These are phyloP conservation scores for Solanum appendiculatum DNA, from an alignment of 257 asterid species.

Conservation along the genomic window DNA sequence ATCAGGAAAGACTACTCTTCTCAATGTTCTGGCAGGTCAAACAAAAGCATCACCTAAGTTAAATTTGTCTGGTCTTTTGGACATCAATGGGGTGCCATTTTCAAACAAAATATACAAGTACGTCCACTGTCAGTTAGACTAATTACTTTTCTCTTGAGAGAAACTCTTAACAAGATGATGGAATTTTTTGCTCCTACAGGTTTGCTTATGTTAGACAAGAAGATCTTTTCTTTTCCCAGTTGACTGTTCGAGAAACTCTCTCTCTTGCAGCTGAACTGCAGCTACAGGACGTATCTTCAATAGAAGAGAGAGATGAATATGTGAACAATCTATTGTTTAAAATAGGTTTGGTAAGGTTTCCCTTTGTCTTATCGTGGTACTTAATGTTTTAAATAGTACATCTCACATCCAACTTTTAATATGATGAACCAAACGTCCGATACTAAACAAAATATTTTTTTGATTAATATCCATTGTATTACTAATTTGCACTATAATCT, in stretches of 20 bases:
- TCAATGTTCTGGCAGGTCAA: slow-evolving; percentile 91
- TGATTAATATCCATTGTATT: neutral
- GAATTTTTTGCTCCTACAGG: slow-evolving; percentile 32
- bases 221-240: slow-evolving; percentile 94
- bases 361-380: neutral
- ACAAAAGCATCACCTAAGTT: slow-evolving; percentile 58
- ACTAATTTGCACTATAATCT: neutral
- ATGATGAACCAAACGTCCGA: neutral
- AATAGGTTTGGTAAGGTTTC: slow-evolving; percentile 68
- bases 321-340: slow-evolving; percentile 66
- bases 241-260: slow-evolving; percentile 95
- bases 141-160: neutral
- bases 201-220: slow-evolving; percentile 87
- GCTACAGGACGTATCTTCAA: slow-evolving; percentile 65
- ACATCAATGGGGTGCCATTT: slow-evolving; percentile 63
- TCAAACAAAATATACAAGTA: slow-evolving; percentile 71
- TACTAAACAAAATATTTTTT: neutral
- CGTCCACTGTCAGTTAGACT: neutral
- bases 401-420: neutral
- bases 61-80: slow-evolving; percentile 83
- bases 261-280: slow-evolving; percentile 94
- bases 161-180: neutral
- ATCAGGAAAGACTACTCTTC: slow-evolving; percentile 95
- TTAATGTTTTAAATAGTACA: neutral
- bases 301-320: slow-evolving; percentile 70